Evolutionary conservation across 2,329 filamentous ascomycete genomes (phyloP).

Genomic region (Sporothrix mexicana): DNA sequence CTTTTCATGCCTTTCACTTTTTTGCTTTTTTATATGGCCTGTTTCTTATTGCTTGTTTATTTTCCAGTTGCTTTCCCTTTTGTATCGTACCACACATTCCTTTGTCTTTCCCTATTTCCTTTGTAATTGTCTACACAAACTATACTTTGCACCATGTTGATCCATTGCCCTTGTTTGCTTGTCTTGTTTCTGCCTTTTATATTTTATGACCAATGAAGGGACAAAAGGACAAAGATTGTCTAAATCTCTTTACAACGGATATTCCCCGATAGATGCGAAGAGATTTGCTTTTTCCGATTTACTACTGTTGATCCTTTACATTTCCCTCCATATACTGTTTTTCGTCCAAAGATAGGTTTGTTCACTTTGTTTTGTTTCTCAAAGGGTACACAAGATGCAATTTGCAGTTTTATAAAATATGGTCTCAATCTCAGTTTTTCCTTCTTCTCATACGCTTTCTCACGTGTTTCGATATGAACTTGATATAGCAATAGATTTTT

Average conservation of each 20-base stretch:
- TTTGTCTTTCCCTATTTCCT: not conserved
- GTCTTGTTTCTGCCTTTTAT: slow-evolving; percentile 6
- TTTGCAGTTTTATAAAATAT: slow-evolving; percentile 32
- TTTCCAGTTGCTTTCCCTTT: not conserved
- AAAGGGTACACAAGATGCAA: slow-evolving; percentile 32
- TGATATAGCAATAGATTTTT: not conserved
- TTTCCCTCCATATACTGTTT: slow-evolving; percentile 2
- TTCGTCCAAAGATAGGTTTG: not conserved
- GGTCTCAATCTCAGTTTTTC: not conserved
- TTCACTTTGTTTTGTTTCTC: not conserved
- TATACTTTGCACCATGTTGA: not conserved
- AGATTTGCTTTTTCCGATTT: slow-evolving; percentile 30
- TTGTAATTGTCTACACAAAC: not conserved
- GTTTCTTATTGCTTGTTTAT: not conserved
- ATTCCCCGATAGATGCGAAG: slow-evolving; percentile 35
- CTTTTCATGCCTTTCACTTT: not conserved
- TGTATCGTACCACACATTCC: not conserved
- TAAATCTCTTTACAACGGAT: slow-evolving; percentile 27
- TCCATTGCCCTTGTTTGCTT: not conserved
- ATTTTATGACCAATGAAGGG: slow-evolving; percentile 29
- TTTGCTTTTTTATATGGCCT: too few relatives aligned
- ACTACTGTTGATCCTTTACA: not conserved
- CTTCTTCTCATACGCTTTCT: too few relatives aligned
- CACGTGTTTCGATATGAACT: not conserved
- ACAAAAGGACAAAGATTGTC: slow-evolving; percentile 27